A percentile compares a stretch with the other conserved stretches of the same genome.
Evolutionary conservation across 306 rosid genomes (phyloP).

Genomic region (peach (Prunus persica)): DNA sequence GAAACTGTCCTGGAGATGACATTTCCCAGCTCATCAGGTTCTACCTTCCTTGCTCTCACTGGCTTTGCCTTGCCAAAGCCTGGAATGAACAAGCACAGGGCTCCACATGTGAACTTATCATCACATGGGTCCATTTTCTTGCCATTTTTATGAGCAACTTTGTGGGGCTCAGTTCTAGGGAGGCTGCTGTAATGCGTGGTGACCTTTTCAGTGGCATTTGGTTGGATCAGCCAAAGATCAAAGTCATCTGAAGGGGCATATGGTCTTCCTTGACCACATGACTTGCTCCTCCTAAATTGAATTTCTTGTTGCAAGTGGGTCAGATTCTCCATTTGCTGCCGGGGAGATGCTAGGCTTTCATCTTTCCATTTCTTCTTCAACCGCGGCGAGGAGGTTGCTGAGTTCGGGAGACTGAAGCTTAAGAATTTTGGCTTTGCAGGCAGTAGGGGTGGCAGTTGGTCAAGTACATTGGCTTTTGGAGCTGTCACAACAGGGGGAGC

Average conservation of each 20-base stretch:
- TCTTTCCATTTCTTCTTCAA: conserved; percentile 43
- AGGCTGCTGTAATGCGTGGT: conserved; percentile 24
- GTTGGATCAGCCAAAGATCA: conserved; percentile 53
- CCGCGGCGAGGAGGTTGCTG: conserved; percentile 57
- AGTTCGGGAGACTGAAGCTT: conserved; percentile 74
- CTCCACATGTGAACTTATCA: conserved; percentile 60
- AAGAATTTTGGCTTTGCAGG: conserved; percentile 61
- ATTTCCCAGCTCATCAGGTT: conserved; percentile 14
- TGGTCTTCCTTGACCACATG: conserved; percentile 53
- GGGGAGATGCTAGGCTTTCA: conserved; percentile 34
- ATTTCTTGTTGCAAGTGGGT: conserved; percentile 28
- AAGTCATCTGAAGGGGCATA: conserved; percentile 43
- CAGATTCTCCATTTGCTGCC: conserved; percentile 18
- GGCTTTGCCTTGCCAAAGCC: conserved; percentile 57
- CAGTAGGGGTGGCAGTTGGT: conserved; percentile 47
- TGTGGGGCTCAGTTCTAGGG: conserved; percentile 34
- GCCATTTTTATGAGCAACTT: conserved; percentile 24
- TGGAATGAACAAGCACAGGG: conserved; percentile 72
- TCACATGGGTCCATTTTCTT: conserved; percentile 27
- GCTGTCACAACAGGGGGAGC: conserved; percentile 32
- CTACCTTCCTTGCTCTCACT: conserved; percentile 41
- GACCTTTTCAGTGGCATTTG: conserved; percentile 30
- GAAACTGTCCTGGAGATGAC: conserved; percentile 68
- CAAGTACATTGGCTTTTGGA: conserved; percentile 21
- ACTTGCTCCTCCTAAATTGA: conserved; percentile 53